Base-by-base conservation (phyloP, 495 filamentous ascomycete genomes). In the Viridothelium virens region DNA sequence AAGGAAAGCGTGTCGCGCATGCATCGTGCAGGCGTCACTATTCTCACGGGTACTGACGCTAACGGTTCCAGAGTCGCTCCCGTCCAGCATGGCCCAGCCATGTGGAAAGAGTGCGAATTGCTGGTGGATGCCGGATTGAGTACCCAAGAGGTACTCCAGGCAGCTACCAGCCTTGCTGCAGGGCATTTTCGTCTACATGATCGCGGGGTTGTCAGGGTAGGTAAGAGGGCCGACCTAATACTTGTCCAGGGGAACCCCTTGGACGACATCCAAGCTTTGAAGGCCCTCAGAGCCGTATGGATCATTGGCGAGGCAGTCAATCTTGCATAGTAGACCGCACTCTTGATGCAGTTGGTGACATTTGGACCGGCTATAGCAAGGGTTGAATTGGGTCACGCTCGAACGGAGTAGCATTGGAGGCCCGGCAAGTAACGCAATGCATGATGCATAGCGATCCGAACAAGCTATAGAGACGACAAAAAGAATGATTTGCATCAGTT, bases 231-330 rank as follows among this genome's bases (percentile, higher is more conserved):
- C 12, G 76, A 77, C 66, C 56, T 78, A 64, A 46, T 76, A 48
- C 64, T 77, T 2, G 71, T 78, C 1, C 70, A 74, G 56, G 75
- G 74, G 6, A 76, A 78, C 65, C 74, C 75, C 14, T 59, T 77
- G 56, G 71, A 70, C 56, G 67, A 77, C 61, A 77, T 77, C 56
- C 48, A 53, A n/a, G 48, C 48, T 18, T 9, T 25, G 11, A 53
- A 18, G 48, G 2, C 48, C 1, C 16, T 53, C 5, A 25, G 18
- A 5, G n/a, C 12, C 48, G 48, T 53, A 5, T 53, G 48, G 48
- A 53, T 53, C 48, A 5, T 1, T 25, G 12, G 48, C 5, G 18
- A 16, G n/a, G 12, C 16, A 14, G 48, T 25, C 10, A n/a, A 53
- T 53, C 48, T 53, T 53, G 48, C 11, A 18, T 14, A 44, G 14